phyloP scores from a whole-genome alignment of 805 yeast species.

The Saccharomycopsis synnaedendra region DNA sequence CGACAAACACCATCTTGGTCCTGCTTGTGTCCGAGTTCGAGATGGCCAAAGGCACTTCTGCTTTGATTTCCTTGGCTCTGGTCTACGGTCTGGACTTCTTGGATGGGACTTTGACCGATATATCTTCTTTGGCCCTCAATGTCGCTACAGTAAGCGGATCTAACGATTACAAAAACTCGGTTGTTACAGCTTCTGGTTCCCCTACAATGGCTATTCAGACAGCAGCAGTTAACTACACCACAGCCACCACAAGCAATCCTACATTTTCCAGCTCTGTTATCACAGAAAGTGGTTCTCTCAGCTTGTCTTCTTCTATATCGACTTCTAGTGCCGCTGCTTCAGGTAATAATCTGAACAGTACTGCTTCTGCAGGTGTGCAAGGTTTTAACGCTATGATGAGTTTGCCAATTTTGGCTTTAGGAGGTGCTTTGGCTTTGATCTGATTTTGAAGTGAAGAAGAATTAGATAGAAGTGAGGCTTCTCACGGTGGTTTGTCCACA shows the following conservation, averaged over 20 bases:
- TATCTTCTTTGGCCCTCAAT: slow-evolving; percentile 10
- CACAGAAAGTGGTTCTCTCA: not conserved
- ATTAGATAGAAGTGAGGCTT: too few relatives aligned
- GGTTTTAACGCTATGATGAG: too few relatives aligned
- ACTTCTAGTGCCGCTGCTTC: not conserved
- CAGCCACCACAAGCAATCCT: not conserved
- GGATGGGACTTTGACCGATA: slow-evolving; percentile 13
- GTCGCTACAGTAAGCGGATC: slow-evolving; percentile 14
- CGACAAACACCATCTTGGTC: slow-evolving; percentile 11
- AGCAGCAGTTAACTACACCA: too few relatives aligned
- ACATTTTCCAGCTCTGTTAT: not conserved
- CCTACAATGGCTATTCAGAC: not conserved
- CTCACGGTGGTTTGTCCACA: too few relatives aligned
- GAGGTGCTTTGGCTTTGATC: too few relatives aligned
- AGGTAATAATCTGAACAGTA: not conserved
- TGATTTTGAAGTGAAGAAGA: too few relatives aligned
- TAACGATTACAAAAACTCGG: slow-evolving; percentile 2
- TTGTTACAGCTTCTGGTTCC: slow-evolving; percentile 4
- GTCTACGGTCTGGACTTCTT: slow-evolving; percentile 14
- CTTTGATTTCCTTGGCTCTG: slow-evolving; percentile 15
- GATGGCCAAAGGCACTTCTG: slow-evolving; percentile 16
- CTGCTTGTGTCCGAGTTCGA: slow-evolving; percentile 13
- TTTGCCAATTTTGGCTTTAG: too few relatives aligned
- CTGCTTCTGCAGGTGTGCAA: not conserved
- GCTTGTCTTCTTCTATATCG: not conserved